phyloP scores from a whole-genome alignment of 2,329 filamentous ascomycete genomes.

The Beauveria sp. region DNA sequence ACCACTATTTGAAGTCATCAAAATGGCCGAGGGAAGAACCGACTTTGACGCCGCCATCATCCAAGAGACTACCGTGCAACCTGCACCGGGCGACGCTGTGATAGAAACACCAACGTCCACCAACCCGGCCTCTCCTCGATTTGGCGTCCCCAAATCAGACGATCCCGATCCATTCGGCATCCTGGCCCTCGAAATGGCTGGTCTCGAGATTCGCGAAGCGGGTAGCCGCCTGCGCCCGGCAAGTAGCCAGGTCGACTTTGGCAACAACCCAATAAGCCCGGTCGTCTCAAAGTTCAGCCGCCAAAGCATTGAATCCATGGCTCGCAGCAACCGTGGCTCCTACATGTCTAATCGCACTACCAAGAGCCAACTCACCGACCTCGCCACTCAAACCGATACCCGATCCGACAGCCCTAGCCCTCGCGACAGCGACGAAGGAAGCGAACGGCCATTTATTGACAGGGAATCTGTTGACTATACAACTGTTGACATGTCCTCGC shows the following conservation, averaged over 20 bases:
- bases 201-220: slow-evolving; percentile 85
- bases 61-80: slow-evolving; percentile 53
- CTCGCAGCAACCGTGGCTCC: slow-evolving; percentile 61
- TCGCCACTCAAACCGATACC: slow-evolving; percentile 56
- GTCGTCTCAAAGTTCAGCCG: slow-evolving; percentile 50
- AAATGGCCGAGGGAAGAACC: slow-evolving; percentile 74
- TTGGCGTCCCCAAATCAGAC: slow-evolving; percentile 70
- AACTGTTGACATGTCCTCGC: slow-evolving; percentile 45
- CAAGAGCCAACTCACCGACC: slow-evolving; percentile 62
- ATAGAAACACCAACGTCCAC: slow-evolving; percentile 39
- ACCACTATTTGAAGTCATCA: slow-evolving; percentile 72
- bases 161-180: slow-evolving; percentile 93
- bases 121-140: slow-evolving; percentile 37
- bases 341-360: slow-evolving; percentile 66
- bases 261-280: slow-evolving; percentile 68
- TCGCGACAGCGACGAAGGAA: slow-evolving; percentile 41
- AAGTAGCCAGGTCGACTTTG: slow-evolving; percentile 77
- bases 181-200: slow-evolving; percentile 81
- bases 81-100: slow-evolving; percentile 67
- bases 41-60: slow-evolving; percentile 65
- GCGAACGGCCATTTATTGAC: slow-evolving; percentile 28
- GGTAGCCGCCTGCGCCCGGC: slow-evolving; percentile 61
- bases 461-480: slow-evolving; percentile 48
- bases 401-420: slow-evolving; percentile 46
- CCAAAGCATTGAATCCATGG: slow-evolving; percentile 61